Conservation (phyloP, 148 eudicot genomes). For the Talinum fruticosum region DNA sequence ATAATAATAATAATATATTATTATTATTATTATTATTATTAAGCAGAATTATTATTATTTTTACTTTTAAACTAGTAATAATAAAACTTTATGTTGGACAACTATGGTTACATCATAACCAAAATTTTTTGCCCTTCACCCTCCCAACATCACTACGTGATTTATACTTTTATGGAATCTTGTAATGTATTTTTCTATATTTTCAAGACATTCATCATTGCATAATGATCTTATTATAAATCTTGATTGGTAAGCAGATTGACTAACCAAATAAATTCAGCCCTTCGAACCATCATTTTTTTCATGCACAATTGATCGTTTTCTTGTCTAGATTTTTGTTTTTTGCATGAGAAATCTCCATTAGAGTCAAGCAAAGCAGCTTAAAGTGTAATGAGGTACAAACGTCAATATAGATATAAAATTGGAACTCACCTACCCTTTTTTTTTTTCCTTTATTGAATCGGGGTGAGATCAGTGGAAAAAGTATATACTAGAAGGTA, state of each 20-base stretch:
- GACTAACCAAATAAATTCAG: background rate
- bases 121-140: constrained; percentile 22
- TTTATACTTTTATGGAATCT: constrained; percentile 23
- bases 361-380: background rate
- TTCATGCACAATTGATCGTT: constrained; percentile 16
- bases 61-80: background rate
- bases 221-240: constrained; percentile 7
- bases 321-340: constrained; percentile 8
- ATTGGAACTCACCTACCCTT: too few species aligned
- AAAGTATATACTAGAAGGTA: too few species aligned
- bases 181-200: constrained; percentile 13
- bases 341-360: background rate
- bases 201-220: constrained; percentile 27
- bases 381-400: background rate
- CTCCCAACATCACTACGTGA: constrained; percentile 39
- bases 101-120: constrained; percentile 32
- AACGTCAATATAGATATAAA: too few species aligned
- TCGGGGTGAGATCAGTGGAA: too few species aligned
- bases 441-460: too few species aligned
- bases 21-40: too few species aligned
- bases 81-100: constrained; percentile 14
- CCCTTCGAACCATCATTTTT: background rate
- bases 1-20: too few species aligned
- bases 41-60: background rate
- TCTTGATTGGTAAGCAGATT: constrained; percentile 2